These are phyloP conservation scores for Cucurbita pepo DNA, from an alignment of 306 rosid genomes.

Conservation along the genomic window DNA sequence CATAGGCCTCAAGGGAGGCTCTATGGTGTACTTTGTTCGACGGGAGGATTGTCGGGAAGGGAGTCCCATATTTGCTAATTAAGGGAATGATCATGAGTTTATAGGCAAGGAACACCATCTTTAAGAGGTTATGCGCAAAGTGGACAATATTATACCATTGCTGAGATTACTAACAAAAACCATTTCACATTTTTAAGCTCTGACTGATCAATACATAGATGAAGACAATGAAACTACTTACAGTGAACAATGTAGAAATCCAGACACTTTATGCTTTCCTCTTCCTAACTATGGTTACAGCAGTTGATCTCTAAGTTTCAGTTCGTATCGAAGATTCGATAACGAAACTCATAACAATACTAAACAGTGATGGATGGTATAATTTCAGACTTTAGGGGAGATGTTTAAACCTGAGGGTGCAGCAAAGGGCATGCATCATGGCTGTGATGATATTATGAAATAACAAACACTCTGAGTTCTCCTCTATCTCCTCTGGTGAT, in stretches of 20 bases:
- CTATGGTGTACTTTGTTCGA: no score
- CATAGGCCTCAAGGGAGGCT: no score
- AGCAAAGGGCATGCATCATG: background rate
- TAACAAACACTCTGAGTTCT: constrained; percentile 86
- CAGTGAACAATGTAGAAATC: background rate
- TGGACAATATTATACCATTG: no score
- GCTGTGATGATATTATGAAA: constrained; percentile 26
- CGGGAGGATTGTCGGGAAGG: no score
- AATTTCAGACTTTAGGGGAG: background rate
- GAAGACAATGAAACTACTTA: background rate
- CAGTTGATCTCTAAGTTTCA: background rate
- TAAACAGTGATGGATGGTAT: background rate
- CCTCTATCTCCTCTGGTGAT: constrained; percentile 80
- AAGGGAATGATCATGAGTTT: no score
- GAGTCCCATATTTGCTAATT: no score
- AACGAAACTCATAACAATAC: background rate
- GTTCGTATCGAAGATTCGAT: background rate
- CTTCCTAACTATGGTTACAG: background rate
- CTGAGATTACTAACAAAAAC: no score
- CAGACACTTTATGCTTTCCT: background rate
- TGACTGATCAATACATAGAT: background rate
- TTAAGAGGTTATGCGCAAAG: no score
- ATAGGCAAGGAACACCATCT: no score
- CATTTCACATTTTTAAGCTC: background rate
- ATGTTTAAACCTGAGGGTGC: background rate